These are phyloP conservation scores for sorghum (Sorghum bicolor) DNA, from an alignment of 176 grass and related monocot species.

Conservation along the genomic window Sorghum_bicolor_NCBIv3 NC_012879.2:635001-635500, in stretches of 20 bases:
- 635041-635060: constrained; percentile 1
- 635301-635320: constrained; percentile 30
- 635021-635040: constrained; percentile 14
- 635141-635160: neutral
- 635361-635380: constrained; percentile 22
- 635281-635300: constrained; percentile 5
- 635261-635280: constrained; percentile 43
- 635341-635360: neutral
- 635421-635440: neutral
- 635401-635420: neutral
- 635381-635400: constrained; percentile 31
- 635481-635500: neutral
- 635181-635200: constrained; percentile 39
- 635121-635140: constrained; percentile 1
- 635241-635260: neutral
- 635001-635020: constrained; percentile 24
- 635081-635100: constrained; percentile 2
- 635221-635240: neutral
- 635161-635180: constrained; percentile 17
- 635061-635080: constrained; percentile 27
- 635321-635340: constrained; percentile 8
- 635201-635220: constrained; percentile 34
- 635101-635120: neutral
- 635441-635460: neutral
- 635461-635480: neutral